Base-by-base conservation (phyloP, 2,329 filamentous ascomycete species). In the Cladophialophora exuberans region DNA sequence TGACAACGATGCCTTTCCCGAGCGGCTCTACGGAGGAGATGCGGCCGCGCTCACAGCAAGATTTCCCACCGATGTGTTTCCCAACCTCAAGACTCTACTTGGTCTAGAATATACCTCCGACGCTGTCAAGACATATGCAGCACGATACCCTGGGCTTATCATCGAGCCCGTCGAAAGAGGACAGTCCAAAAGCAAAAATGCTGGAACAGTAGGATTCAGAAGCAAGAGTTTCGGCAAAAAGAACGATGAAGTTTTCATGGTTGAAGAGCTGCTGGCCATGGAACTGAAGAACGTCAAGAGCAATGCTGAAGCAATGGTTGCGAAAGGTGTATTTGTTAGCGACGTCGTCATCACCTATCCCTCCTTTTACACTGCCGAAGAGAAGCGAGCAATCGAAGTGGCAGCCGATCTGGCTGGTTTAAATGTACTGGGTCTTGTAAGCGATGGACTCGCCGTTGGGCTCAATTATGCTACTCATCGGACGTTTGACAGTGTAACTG, bases 261-360 rank as follows among this genome's bases (percentile, higher is more conserved):
- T 97, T 0, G 94, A 99, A 76, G 94, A 99, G 76, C 79, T 99
- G 62, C 74, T 99, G 69, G 92, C 92, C 44, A 99, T 99, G 94
- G 86, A 97, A 75, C 80, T 99, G 62, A 89, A 95, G 78, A 94
- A 90, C 72, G 85, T 97, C 65, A 88, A 88, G 71, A 85, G 85
- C 70, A 97, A 97, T 67, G 94, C 94, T 11, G 90, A 97, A 75
- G 76, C 78, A 41, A 74, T 96, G 66, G 91, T 92, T 55, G 91
- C 90, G 25, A 84, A 88, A 57, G 88, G 84, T 17, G 85, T 82
- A 48, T 78, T 78, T 54, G 84, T 97, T 43, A 86, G 85, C 53
- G 91, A 96, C 60, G 84, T 86, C 35, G 92, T 99, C 57, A 84
- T 99, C 63, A 96, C 94, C 0, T 82, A 96, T 41, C 94, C 94